Conservation (phyloP, 768 basidiomycete species). For the Rhodosporidiobolus odoratus region DNA sequence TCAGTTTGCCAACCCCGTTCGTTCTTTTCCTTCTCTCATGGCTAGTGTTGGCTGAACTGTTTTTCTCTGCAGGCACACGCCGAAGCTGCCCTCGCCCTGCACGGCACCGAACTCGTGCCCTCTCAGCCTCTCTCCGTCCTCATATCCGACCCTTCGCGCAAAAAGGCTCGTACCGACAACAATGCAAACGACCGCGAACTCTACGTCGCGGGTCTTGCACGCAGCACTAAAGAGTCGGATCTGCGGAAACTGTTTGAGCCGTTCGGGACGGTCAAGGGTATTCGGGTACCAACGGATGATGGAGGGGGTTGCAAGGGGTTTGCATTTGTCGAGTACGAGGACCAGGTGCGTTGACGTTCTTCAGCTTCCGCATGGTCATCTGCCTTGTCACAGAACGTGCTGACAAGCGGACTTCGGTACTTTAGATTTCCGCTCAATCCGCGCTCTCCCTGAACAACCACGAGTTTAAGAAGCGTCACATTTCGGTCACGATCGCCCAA, state of each 20-base stretch:
- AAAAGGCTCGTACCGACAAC: constrained; percentile 81
- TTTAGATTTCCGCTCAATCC: constrained; percentile 62
- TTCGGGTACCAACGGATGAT: constrained; percentile 70
- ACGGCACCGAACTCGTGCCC: constrained; percentile 68
- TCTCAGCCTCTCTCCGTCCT: constrained; percentile 66
- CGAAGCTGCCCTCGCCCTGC: constrained; percentile 68
- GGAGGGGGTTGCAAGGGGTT: constrained; percentile 71
- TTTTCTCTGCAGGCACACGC: constrained; percentile 52
- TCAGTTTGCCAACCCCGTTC: constrained; percentile 76
- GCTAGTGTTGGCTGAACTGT: neutral
- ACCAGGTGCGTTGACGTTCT: constrained; percentile 57
- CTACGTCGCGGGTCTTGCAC: constrained; percentile 79
- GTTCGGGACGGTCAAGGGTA: constrained; percentile 77
- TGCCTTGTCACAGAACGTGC: neutral
- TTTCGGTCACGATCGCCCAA: constrained; percentile 82
- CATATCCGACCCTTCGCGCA: constrained; percentile 84
- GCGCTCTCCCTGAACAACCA: constrained; percentile 76
- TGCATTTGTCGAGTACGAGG: constrained; percentile 85
- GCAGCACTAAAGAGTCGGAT: constrained; percentile 69
- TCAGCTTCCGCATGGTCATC: neutral
- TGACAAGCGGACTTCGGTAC: neutral
- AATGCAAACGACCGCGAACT: constrained; percentile 77
- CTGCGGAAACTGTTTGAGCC: constrained; percentile 68
- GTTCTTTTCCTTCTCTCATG: constrained; percentile 40
- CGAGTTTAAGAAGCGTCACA: constrained; percentile 81